phyloP scores from a whole-genome alignment of 2,329 filamentous ascomycete genomes.

The Fusarium protoensiforme region DNA sequence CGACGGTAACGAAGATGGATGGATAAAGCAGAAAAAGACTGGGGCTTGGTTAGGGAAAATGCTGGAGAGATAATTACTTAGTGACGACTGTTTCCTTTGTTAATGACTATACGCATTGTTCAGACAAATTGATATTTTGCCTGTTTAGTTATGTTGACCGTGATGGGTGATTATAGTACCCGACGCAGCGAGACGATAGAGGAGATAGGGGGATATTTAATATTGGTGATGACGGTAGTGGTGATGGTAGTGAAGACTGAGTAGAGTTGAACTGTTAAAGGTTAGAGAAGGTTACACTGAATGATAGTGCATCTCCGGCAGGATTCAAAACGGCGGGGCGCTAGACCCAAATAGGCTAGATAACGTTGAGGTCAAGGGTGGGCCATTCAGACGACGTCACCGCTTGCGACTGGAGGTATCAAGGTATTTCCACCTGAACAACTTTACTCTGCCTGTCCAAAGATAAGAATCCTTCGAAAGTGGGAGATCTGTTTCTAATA shows the following conservation, averaged over 20 bases:
- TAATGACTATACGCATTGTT: constrained; percentile 20
- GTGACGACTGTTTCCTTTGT: constrained; percentile 35
- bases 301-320: background rate
- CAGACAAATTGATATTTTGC: constrained; percentile 33
- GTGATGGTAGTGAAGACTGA: background rate
- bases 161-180: background rate
- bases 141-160: background rate
- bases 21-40: constrained; percentile 16
- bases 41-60: constrained; percentile 22
- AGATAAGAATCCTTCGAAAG: background rate
- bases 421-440: background rate
- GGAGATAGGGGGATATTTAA: background rate
- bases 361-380: background rate
- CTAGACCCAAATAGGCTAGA: constrained; percentile 17
- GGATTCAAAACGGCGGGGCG: background rate
- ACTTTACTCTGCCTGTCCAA: background rate
- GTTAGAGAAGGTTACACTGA: background rate
- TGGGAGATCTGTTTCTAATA: background rate
- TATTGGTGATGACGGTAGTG: background rate
- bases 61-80: constrained; percentile 21
- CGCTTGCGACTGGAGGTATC: background rate
- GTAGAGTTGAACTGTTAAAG: background rate
- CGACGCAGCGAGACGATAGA: background rate
- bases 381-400: constrained; percentile 30
- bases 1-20: constrained; percentile 30